These are phyloP conservation scores for Hippophae rhamnoides DNA, from an alignment of 306 rosid genomes.

Conservation along the genomic window DNA sequence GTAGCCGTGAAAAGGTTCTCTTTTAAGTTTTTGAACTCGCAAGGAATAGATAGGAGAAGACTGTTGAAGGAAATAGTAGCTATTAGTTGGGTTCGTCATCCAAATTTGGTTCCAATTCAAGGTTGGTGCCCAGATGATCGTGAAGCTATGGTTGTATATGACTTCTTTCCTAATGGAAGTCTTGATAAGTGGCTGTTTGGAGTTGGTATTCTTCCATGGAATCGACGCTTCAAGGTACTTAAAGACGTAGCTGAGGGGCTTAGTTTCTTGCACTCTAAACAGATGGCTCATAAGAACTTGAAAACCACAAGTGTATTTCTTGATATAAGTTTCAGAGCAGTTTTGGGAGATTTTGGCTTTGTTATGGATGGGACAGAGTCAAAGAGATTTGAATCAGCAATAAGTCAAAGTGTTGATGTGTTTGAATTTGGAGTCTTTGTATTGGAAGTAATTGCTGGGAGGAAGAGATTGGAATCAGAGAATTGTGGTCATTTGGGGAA, in stretches of 20 bases:
- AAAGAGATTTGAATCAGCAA: constrained; percentile 42
- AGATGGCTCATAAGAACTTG: constrained; percentile 66
- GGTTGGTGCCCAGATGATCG: constrained; percentile 63
- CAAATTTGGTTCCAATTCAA: constrained; percentile 52
- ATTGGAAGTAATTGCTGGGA: constrained; percentile 71
- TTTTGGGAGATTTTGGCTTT: constrained; percentile 58
- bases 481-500: constrained; percentile 24
- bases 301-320: constrained; percentile 67
- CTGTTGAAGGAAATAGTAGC: constrained; percentile 51
- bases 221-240: constrained; percentile 49
- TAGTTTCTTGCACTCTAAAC: constrained; percentile 39
- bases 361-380: constrained; percentile 52
- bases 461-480: constrained; percentile 29
- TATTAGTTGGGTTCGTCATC: constrained; percentile 47
- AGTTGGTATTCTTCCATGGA: constrained; percentile 74
- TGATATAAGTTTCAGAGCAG: constrained; percentile 59
- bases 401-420: constrained; percentile 50
- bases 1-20: constrained; percentile 64
- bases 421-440: constrained; percentile 66
- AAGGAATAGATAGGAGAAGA: constrained; percentile 46
- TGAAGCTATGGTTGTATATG: constrained; percentile 50
- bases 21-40: constrained; percentile 35
- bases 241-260: constrained; percentile 56
- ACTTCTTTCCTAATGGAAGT: constrained; percentile 58
- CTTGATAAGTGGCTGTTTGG: constrained; percentile 73